A percentile compares a stretch with the other conserved stretches of the same genome.
These are phyloP conservation scores for Diaporthe vaccinii DNA, from an alignment of 2,329 filamentous ascomycete species.

Conservation along the genomic window DNA sequence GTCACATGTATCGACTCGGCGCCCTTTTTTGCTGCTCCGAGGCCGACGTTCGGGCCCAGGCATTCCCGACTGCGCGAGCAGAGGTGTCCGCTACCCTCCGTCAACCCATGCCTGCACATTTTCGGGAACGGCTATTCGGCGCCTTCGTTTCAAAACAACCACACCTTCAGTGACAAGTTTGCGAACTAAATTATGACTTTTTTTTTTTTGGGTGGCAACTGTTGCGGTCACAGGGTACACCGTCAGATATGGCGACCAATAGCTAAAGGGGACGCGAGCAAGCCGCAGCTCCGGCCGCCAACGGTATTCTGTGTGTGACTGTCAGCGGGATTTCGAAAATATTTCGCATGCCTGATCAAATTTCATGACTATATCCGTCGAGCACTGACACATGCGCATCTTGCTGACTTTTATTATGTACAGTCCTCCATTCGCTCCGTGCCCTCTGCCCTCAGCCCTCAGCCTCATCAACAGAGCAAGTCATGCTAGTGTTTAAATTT, in stretches of 20 bases:
- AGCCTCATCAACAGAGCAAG: not conserved
- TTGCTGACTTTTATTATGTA: not conserved
- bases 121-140: too few species aligned
- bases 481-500: not conserved
- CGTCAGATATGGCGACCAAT: not conserved
- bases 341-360: not conserved
- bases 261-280: not conserved
- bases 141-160: not conserved
- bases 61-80: not conserved
- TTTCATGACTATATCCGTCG: not conserved
- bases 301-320: not conserved
- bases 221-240: not conserved
- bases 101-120: not conserved
- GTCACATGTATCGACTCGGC: constrained; percentile 5
- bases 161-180: not conserved
- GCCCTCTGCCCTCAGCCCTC: not conserved
- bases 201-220: not conserved
- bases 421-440: not conserved
- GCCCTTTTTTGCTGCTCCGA: not conserved
- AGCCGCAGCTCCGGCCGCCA: too few species aligned
- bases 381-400: not conserved
- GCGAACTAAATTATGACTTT: not conserved
- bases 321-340: not conserved
- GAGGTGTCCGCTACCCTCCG: not conserved
- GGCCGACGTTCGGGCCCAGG: constrained; percentile 1